Evolutionary conservation across 768 basidiomycete species (phyloP).

Genomic region (Rhodosporidiobolus odoratus): DNA sequence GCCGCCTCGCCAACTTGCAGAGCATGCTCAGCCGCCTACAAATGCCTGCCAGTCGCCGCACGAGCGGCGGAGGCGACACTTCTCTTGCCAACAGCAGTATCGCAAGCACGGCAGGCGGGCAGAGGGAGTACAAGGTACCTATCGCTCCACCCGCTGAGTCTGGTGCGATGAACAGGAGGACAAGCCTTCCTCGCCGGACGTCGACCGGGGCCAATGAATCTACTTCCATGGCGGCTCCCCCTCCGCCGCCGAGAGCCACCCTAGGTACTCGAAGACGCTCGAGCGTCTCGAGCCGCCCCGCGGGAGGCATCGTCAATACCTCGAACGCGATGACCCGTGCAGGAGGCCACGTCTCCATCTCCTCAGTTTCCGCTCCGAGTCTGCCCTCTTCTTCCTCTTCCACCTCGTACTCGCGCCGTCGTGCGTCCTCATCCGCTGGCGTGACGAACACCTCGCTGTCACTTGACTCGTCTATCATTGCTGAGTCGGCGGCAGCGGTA

Average conservation of each 20-base stretch:
- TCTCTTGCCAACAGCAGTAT: neutral
- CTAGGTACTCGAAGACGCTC: neutral
- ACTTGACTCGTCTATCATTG: neutral
- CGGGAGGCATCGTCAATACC: slow-evolving; percentile 17
- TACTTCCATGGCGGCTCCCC: neutral
- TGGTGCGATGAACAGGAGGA: neutral
- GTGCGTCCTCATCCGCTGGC: neutral
- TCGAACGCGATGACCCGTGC: neutral
- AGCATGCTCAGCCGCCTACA: slow-evolving; percentile 31
- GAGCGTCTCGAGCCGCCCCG: neutral
- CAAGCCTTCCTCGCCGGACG: neutral
- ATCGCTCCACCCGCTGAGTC: slow-evolving; percentile 8
- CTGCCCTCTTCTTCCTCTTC: too few relatives aligned
- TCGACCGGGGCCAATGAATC: neutral
- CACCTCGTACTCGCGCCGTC: neutral
- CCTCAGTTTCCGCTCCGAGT: neutral
- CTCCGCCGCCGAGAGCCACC: neutral
- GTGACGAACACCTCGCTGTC: neutral
- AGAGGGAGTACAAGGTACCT: slow-evolving; percentile 3
- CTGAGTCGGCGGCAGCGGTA: neutral
- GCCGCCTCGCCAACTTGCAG: slow-evolving; percentile 35
- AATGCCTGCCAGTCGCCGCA: slow-evolving; percentile 21
- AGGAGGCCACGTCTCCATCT: neutral
- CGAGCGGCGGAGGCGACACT: neutral
- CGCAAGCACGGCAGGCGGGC: neutral